Conservation (phyloP, 345 rosid genomes). For the Salix exigua region DNA sequence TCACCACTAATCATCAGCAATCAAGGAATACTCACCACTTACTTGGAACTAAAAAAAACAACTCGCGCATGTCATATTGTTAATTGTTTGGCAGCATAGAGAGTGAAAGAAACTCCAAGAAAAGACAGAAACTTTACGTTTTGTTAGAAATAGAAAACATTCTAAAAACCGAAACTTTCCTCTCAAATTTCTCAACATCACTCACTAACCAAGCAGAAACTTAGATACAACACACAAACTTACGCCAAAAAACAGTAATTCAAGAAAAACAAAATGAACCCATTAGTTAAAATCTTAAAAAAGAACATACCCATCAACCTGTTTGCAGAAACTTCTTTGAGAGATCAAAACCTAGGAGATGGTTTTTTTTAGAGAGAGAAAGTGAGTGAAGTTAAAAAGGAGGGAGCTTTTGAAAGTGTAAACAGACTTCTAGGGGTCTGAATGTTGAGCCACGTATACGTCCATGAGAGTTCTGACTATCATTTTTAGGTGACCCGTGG, state of each 20-base stretch:
- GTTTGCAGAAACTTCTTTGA: constrained; percentile 1
- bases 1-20: neutral
- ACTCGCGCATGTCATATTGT: constrained; percentile 1
- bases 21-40: neutral
- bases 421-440: constrained; percentile 15
- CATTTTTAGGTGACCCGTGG: constrained; percentile 15
- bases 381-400: constrained; percentile 11
- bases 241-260: neutral
- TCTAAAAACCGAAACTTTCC: neutral
- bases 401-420: constrained; percentile 20
- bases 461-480: constrained; percentile 12
- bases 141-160: neutral
- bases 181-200: neutral
- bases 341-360: constrained; percentile 16
- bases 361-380: neutral
- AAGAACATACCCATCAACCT: neutral
- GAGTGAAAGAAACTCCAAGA: neutral
- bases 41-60: neutral
- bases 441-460: constrained; percentile 18
- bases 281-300: neutral
- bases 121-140: neutral
- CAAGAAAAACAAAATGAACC: neutral
- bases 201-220: neutral
- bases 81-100: neutral
- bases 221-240: neutral